These are phyloP conservation scores for Jackrogersella multiformis DNA, from an alignment of 495 filamentous ascomycete species.

Conservation along the genomic window DNA sequence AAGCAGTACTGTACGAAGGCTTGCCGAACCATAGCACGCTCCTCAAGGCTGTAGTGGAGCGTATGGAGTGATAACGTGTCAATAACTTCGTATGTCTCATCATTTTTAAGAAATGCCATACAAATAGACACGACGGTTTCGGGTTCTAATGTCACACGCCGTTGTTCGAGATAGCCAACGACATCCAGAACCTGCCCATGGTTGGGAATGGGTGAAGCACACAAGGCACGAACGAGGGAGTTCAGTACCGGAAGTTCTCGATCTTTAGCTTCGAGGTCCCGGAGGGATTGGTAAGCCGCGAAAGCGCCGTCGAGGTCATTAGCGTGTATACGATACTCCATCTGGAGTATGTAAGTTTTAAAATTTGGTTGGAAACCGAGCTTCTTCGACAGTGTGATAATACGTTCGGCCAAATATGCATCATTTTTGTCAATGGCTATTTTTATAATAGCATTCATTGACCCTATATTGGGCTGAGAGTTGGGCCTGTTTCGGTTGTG, in stretches of 20 bases:
- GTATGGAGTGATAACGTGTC: constrained; percentile 77
- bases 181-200: constrained; percentile 76
- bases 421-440: constrained; percentile 75
- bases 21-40: constrained; percentile 69
- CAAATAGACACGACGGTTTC: constrained; percentile 77
- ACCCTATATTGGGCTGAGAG: constrained; percentile 68
- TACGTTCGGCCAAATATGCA: constrained; percentile 76
- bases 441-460: constrained; percentile 78
- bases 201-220: constrained; percentile 58
- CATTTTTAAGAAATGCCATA: constrained; percentile 72
- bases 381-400: constrained; percentile 68
- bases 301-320: constrained; percentile 74
- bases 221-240: constrained; percentile 78
- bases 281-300: constrained; percentile 67
- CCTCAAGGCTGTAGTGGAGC: constrained; percentile 67
- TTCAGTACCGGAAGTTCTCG: constrained; percentile 74
- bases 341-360: constrained; percentile 74
- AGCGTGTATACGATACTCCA: constrained; percentile 76
- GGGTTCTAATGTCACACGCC: constrained; percentile 70
- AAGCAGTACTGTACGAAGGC: constrained; percentile 72
- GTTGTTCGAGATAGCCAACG: constrained; percentile 77
- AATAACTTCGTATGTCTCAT: constrained; percentile 76
- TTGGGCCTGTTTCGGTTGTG: constrained; percentile 52
- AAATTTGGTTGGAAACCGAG: constrained; percentile 70
- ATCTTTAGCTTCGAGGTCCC: constrained; percentile 58